phyloP scores from a whole-genome alignment of 257 asterid genomes.

The Parsonsia alboflavescens region DNA sequence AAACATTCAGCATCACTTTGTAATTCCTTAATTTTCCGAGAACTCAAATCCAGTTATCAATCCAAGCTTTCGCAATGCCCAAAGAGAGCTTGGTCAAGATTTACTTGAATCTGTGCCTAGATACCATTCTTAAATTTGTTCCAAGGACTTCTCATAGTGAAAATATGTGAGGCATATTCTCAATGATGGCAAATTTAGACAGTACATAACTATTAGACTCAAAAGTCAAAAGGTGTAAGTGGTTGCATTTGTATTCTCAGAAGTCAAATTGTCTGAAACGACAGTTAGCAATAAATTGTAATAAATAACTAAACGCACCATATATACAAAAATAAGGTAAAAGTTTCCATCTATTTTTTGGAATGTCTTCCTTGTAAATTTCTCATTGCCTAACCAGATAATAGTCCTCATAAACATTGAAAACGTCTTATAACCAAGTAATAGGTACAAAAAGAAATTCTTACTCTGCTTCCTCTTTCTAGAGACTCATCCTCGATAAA shows the following conservation, averaged over 20 bases:
- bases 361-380: background rate
- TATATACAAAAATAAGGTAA: background rate
- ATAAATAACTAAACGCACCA: background rate
- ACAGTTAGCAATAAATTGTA: background rate
- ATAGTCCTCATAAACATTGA: background rate
- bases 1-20: background rate
- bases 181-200: background rate
- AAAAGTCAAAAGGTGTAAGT: background rate
- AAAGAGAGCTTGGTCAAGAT: background rate
- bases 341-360: background rate
- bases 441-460: slow-evolving; percentile 14
- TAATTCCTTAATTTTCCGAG: background rate
- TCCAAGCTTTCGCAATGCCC: background rate
- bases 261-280: background rate
- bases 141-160: background rate
- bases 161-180: background rate
- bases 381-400: background rate
- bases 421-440: slow-evolving; percentile 1
- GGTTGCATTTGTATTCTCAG: background rate
- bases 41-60: background rate
- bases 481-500: slow-evolving; percentile 89
- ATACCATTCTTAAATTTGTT: background rate
- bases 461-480: slow-evolving; percentile 99
- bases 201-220: background rate
- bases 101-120: background rate